A percentile compares a stretch with the other conserved stretches of the same genome.
Conservation (phyloP, 179 eudicot species). For the Carnegiea gigantea region DNA sequence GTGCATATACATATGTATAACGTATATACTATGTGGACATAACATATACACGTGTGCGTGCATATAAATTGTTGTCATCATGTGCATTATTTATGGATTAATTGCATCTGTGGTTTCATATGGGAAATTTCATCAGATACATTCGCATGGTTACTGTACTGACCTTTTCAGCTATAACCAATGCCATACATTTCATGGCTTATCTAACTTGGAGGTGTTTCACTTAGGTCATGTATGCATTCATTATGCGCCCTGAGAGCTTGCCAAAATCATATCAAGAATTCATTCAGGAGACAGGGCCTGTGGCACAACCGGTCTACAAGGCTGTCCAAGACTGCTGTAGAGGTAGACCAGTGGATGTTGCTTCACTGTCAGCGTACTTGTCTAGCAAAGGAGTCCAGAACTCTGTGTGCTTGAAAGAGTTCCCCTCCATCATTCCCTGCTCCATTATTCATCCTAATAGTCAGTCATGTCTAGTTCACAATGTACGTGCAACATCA, state of each 20-base stretch:
- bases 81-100: slow-evolving; percentile 3
- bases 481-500: slow-evolving; percentile 65
- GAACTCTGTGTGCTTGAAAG: slow-evolving; percentile 47
- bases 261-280: slow-evolving; percentile 95
- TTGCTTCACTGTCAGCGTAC: slow-evolving; percentile 67
- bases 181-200: not conserved
- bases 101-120: not conserved
- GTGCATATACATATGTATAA: too few relatives aligned
- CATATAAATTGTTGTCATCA: not conserved
- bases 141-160: not conserved
- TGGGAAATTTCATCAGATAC: not conserved
- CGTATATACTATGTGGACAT: too few relatives aligned
- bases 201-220: slow-evolving; percentile 22
- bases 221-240: slow-evolving; percentile 90
- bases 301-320: slow-evolving; percentile 90
- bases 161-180: not conserved
- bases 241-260: slow-evolving; percentile 98
- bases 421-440: slow-evolving; percentile 81
- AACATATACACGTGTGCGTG: too few relatives aligned
- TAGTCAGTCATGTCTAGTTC: slow-evolving; percentile 73
- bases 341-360: slow-evolving; percentile 77
- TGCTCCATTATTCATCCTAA: slow-evolving; percentile 90
- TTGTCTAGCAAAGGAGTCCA: slow-evolving; percentile 53
- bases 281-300: slow-evolving; percentile 96
- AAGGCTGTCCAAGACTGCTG: slow-evolving; percentile 95